Conservation (phyloP, 2,329 filamentous ascomycete species). For the Penicillium aurantiogriseum region DNA sequence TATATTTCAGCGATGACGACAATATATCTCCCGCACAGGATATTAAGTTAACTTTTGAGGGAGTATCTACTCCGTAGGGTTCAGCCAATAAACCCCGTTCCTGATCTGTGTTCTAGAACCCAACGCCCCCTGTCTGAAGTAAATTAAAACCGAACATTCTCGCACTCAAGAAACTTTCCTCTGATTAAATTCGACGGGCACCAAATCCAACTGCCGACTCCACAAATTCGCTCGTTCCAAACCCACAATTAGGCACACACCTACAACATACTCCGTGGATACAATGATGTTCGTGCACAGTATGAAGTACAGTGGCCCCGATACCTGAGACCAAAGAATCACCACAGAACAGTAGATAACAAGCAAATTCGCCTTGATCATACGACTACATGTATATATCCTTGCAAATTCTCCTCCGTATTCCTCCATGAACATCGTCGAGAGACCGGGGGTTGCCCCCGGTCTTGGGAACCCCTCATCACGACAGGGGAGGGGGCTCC, state of each 20-base stretch:
- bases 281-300: neutral
- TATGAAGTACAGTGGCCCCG: neutral
- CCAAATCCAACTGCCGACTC: neutral
- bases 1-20: neutral
- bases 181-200: conserved; percentile 2
- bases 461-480: neutral
- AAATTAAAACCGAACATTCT: neutral
- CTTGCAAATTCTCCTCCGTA: neutral
- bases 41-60: neutral
- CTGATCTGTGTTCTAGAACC: conserved; percentile 2
- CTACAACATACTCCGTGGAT: neutral
- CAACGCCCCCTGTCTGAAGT: conserved; percentile 1
- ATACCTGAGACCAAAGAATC: no score
- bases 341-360: no score
- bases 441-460: neutral
- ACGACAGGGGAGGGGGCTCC: neutral
- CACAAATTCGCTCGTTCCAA: neutral
- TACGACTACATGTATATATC: neutral
- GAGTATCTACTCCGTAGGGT: neutral
- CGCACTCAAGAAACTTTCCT: neutral
- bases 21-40: neutral
- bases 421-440: neutral
- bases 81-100: neutral
- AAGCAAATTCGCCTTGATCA: neutral
- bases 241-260: neutral